A percentile compares a stretch with the other conserved stretches of the same genome.
Conservation (phyloP, 495 filamentous ascomycete genomes). For the Penicillium macrosclerotiorum region DNA sequence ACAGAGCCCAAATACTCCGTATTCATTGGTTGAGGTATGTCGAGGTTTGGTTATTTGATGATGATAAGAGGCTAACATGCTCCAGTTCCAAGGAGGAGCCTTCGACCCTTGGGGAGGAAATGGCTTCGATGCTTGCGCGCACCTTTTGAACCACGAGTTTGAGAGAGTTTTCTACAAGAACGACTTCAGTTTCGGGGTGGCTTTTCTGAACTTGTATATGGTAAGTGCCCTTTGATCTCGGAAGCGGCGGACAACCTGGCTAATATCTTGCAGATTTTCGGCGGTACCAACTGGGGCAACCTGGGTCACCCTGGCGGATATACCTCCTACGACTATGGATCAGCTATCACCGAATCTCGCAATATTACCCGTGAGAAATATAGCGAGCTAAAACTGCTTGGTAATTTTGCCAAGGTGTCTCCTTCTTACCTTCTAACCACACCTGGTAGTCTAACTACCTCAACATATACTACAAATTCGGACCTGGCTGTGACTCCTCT, state of each 20-base stretch:
- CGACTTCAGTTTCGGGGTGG: slow-evolving; percentile 60
- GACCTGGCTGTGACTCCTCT: slow-evolving; percentile 59
- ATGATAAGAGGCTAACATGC: slow-evolving; percentile 6
- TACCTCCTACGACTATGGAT: slow-evolving; percentile 72
- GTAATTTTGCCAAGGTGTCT: slow-evolving; percentile 67
- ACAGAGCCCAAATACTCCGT: slow-evolving; percentile 64
- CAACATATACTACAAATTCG: slow-evolving; percentile 46
- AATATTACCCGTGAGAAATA: slow-evolving; percentile 71
- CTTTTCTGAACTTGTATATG: slow-evolving; percentile 70
- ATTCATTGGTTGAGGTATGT: slow-evolving; percentile 61
- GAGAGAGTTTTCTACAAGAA: slow-evolving; percentile 83
- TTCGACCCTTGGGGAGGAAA: slow-evolving; percentile 74
- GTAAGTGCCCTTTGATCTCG: slow-evolving; percentile 26
- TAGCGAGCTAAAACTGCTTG: slow-evolving; percentile 71
- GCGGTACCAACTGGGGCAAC: slow-evolving; percentile 87
- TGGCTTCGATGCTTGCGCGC: slow-evolving; percentile 63
- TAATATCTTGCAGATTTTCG: slow-evolving; percentile 49
- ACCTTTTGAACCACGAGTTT: slow-evolving; percentile 65
- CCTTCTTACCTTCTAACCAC: slow-evolving; percentile 60
- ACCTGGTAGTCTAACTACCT: slow-evolving; percentile 48
- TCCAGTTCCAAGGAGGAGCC: slow-evolving; percentile 68
- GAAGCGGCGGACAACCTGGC: background rate
- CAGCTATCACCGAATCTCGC: slow-evolving; percentile 65
- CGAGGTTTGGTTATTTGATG: background rate
- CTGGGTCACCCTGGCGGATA: slow-evolving; percentile 70